A percentile compares a stretch with the other conserved stretches of the same genome.
Evolutionary conservation across 352 stramenopile genomes (phyloP).

Genomic region (Globisporangium camurandrum): DNA sequence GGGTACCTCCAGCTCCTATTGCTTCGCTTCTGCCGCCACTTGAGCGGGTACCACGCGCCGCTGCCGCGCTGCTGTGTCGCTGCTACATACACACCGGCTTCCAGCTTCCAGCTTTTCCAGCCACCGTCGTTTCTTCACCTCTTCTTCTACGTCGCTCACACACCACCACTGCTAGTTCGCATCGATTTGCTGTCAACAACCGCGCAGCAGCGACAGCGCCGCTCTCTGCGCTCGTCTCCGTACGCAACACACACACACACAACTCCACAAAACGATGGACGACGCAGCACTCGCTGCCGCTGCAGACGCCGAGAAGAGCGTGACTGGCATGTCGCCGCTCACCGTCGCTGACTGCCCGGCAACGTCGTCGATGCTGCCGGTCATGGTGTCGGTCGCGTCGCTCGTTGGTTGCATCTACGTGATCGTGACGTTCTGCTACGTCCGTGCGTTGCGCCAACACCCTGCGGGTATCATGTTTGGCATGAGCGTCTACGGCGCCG

Average conservation of each 20-base stretch:
- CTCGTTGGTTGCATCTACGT: slow-evolving; percentile 76
- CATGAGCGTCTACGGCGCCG: slow-evolving; percentile 76
- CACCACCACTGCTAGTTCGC: neutral
- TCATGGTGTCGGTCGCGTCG: slow-evolving; percentile 59
- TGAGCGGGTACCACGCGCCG: too few species aligned
- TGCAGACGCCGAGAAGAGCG: slow-evolving; percentile 5
- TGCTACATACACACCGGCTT: too few species aligned
- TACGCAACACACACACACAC: neutral
- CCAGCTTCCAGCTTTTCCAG: neutral
- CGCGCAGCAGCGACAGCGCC: neutral
- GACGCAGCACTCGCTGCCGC: slow-evolving; percentile 3
- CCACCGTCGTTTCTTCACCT: neutral
- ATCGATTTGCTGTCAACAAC: too few species aligned
- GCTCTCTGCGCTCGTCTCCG: neutral
- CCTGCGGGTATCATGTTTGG: slow-evolving; percentile 83
- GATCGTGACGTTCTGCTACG: slow-evolving; percentile 58
- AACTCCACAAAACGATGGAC: neutral
- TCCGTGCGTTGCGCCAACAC: slow-evolving; percentile 62
- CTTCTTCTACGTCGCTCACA: too few species aligned
- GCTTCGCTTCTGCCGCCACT: too few species aligned
- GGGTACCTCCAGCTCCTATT: too few species aligned
- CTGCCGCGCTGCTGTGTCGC: neutral
- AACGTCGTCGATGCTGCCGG: slow-evolving; percentile 38
- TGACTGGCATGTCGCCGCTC: slow-evolving; percentile 3
- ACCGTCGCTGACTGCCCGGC: slow-evolving; percentile 26